Conservation (phyloP, 2,329 filamentous ascomycete species). For the Penicillium nordicum region DNA sequence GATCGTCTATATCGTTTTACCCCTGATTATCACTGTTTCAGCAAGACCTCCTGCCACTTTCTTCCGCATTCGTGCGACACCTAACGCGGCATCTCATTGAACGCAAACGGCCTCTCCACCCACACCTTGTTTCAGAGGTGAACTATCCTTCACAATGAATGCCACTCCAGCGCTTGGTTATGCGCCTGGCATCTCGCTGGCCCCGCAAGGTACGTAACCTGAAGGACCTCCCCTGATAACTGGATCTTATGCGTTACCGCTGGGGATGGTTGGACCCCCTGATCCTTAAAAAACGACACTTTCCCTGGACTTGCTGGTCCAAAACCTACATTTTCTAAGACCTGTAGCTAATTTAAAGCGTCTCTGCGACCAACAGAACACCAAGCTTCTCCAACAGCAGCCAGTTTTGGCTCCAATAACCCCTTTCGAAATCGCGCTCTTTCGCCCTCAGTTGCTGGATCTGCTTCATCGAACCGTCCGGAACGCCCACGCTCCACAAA, state of each 20-base stretch:
- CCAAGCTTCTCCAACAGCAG: slow-evolving; percentile 33
- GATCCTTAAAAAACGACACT: slow-evolving; percentile 8
- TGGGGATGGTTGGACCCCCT: not conserved
- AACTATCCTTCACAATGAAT: slow-evolving; percentile 29
- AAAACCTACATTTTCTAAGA: not conserved
- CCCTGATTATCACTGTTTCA: slow-evolving; percentile 6
- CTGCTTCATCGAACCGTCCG: slow-evolving; percentile 32
- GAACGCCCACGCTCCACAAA: slow-evolving; percentile 57
- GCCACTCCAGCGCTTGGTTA: slow-evolving; percentile 33
- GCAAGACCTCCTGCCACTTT: slow-evolving; percentile 1
- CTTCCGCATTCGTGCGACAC: slow-evolving; percentile 21
- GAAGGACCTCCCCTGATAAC: slow-evolving; percentile 12
- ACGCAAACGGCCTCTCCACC: slow-evolving; percentile 18
- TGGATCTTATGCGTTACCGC: not conserved
- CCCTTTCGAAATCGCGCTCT: slow-evolving; percentile 49
- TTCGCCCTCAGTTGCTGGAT: slow-evolving; percentile 33
- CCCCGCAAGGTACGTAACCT: slow-evolving; percentile 34
- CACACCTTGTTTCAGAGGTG: slow-evolving; percentile 20
- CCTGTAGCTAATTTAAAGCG: slow-evolving; percentile 1
- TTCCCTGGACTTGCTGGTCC: not conserved
- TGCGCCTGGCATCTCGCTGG: slow-evolving; percentile 33
- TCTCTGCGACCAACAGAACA: slow-evolving; percentile 21
- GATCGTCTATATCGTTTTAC: not conserved
- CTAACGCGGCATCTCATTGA: slow-evolving; percentile 6
- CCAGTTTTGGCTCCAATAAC: slow-evolving; percentile 47